Evolutionary conservation across 1,284 basidiomycete species (phyloP).

Genomic region (Hemileia vastatrix): DNA sequence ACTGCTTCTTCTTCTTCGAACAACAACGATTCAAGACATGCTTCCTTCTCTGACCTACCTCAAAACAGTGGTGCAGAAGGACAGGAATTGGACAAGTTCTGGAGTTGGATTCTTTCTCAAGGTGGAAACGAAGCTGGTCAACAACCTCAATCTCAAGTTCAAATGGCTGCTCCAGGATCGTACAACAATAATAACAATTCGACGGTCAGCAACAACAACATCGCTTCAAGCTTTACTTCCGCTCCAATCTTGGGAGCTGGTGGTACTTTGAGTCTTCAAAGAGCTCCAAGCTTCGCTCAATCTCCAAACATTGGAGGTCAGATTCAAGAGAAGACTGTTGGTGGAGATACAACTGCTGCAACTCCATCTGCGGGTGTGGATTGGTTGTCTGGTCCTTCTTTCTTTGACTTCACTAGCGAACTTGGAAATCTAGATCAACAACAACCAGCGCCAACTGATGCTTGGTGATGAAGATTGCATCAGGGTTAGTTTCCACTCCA

Average conservation of each 20-base stretch:
- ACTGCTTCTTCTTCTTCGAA: background rate
- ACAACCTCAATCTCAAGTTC: background rate
- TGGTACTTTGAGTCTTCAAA: background rate
- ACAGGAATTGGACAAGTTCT: conserved; percentile 31
- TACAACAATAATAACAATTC: background rate
- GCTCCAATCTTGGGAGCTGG: background rate
- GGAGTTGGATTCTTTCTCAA: conserved; percentile 37
- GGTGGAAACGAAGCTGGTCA: conserved; percentile 25
- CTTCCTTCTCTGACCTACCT: background rate
- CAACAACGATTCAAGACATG: conserved; percentile 14
- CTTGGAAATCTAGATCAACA: background rate
- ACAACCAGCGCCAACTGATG: background rate
- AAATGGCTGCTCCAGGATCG: background rate
- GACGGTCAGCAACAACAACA: background rate
- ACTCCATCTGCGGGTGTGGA: background rate
- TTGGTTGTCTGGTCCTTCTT: background rate
- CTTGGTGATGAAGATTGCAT: background rate
- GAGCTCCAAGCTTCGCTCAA: background rate
- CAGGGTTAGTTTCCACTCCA: too few relatives aligned
- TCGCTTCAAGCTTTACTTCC: background rate
- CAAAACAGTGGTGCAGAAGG: background rate
- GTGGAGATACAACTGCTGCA: background rate
- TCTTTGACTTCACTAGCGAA: background rate
- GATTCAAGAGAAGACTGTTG: background rate
- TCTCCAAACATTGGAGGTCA: background rate